Evolutionary conservation across 371 early-diverging fungal species (phyloP).

Genomic region (Globomyces sp.): DNA sequence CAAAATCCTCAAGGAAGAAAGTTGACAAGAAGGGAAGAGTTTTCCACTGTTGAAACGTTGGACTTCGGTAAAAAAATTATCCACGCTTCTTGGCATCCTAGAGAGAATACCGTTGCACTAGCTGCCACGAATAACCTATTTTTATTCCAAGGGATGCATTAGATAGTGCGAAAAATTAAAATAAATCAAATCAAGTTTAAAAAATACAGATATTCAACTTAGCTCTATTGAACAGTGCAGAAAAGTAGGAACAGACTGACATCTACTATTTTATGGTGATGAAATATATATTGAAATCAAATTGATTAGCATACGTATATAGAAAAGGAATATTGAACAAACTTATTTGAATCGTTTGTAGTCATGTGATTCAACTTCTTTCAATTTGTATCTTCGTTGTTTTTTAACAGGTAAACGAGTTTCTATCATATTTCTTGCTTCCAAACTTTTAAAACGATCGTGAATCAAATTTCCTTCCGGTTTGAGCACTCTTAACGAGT

Average conservation of each 20-base stretch:
- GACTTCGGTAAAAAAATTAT: constrained; percentile 96
- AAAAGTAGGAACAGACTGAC: too few species aligned
- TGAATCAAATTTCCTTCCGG: constrained; percentile 85
- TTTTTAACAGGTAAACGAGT: constrained; percentile 57
- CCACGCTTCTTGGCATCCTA: constrained; percentile 97
- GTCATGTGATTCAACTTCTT: constrained; percentile 46
- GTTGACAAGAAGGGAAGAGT: constrained; percentile 65
- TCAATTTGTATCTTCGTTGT: constrained; percentile 33
- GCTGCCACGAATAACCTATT: constrained; percentile 98
- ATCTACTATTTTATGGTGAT: too few species aligned
- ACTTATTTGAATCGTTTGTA: constrained; percentile 47
- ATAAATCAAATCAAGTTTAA: neutral
- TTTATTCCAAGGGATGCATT: constrained; percentile 64
- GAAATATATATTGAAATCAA: too few species aligned
- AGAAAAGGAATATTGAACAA: neutral
- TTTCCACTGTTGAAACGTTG: constrained; percentile 70
- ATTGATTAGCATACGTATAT: neutral
- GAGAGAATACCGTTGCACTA: constrained; percentile 89
- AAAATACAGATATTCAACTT: too few species aligned
- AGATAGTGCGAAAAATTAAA: constrained; percentile 8
- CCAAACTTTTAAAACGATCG: constrained; percentile 78
- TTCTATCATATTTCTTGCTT: constrained; percentile 86
- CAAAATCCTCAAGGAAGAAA: constrained; percentile 44
- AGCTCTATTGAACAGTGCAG: too few species aligned
- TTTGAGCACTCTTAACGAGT: constrained; percentile 59